phyloP scores from a whole-genome alignment of 164 flowering plant species.

The Nymphaea colorata region DNA sequence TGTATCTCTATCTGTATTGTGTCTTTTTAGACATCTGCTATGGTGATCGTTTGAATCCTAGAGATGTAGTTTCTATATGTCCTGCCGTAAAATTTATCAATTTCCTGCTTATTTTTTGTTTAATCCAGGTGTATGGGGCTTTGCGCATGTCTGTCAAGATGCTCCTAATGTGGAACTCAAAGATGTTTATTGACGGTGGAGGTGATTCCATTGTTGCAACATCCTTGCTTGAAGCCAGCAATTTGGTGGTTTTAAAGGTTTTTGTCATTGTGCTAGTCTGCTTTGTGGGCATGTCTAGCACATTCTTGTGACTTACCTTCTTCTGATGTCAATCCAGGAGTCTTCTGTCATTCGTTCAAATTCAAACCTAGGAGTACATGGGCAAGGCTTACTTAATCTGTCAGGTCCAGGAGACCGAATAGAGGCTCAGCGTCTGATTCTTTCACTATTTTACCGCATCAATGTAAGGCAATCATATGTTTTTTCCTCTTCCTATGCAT shows the following conservation, averaged over 20 bases:
- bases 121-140: constrained; percentile 72
- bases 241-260: constrained; percentile 83
- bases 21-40: too few species aligned
- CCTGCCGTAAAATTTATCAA: too few species aligned
- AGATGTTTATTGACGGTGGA: constrained; percentile 73
- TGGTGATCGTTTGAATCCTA: too few species aligned
- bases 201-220: constrained; percentile 67
- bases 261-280: background rate
- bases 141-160: constrained; percentile 92
- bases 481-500: background rate
- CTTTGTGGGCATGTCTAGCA: constrained; percentile 4
- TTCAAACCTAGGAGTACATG: constrained; percentile 96
- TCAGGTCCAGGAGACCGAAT: constrained; percentile 86
- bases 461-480: constrained; percentile 44
- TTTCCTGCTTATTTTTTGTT: too few species aligned
- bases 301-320: constrained; percentile 6
- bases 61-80: too few species aligned
- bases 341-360: constrained; percentile 86
- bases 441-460: constrained; percentile 82
- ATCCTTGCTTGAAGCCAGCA: constrained; percentile 90
- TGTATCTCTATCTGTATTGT: too few species aligned
- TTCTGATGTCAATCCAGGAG: constrained; percentile 33
- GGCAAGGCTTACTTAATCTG: constrained; percentile 90
- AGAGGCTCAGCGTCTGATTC: constrained; percentile 86
- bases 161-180: constrained; percentile 85